These are phyloP conservation scores for Butyriboletus loyo DNA, from an alignment of 768 basidiomycete species.

Conservation along the genomic window DNA sequence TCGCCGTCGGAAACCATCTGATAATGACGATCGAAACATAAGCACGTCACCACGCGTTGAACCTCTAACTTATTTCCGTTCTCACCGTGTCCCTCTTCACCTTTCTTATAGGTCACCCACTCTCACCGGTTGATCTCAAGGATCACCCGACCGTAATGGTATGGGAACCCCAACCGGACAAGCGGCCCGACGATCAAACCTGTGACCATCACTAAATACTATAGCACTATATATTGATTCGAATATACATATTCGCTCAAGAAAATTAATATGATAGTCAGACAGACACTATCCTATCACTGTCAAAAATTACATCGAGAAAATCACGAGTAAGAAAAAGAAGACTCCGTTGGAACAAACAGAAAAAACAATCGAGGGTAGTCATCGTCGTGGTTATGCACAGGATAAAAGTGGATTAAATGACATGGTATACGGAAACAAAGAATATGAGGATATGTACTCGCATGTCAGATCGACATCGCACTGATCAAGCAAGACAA, in stretches of 20 bases:
- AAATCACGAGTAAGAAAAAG: neutral
- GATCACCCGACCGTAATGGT: neutral
- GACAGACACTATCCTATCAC: conserved; percentile 9
- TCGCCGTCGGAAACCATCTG: too few species aligned
- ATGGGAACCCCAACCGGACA: neutral
- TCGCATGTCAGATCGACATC: conserved; percentile 4
- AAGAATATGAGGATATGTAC: conserved; percentile 13
- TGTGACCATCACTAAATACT: neutral
- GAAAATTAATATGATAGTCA: conserved; percentile 17
- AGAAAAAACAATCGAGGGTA: neutral
- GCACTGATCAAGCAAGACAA: conserved; percentile 7
- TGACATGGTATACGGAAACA: conserved; percentile 22
- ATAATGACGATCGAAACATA: too few species aligned
- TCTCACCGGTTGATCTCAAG: neutral
- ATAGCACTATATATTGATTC: neutral
- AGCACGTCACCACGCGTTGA: too few species aligned
- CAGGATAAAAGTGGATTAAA: conserved; percentile 24
- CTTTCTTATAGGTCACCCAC: neutral
- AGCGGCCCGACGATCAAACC: neutral
- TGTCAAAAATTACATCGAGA: conserved; percentile 9
- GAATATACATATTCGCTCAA: conserved; percentile 5
- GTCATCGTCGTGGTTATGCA: conserved; percentile 19
- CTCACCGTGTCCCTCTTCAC: neutral
- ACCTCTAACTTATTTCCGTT: too few species aligned
- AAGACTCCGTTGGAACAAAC: neutral